Conservation (phyloP, 2,329 filamentous ascomycete species). For the Chaetomiaceae sp. region DNA sequence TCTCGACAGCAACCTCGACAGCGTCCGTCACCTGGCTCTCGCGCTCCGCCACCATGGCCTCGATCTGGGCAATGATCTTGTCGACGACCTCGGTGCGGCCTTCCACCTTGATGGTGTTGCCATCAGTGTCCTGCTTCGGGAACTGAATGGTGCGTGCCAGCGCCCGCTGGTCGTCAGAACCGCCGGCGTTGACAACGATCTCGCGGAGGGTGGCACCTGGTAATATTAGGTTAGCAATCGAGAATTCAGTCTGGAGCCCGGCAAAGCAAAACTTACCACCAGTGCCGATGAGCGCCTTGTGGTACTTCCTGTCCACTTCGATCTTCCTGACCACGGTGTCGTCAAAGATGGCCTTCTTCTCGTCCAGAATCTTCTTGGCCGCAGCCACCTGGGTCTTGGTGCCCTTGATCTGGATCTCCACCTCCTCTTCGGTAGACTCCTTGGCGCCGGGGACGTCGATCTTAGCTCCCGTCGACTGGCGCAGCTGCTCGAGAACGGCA, state of each 20-base stretch:
- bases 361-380: conserved; percentile 83
- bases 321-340: conserved; percentile 80
- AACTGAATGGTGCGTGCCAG: conserved; percentile 91
- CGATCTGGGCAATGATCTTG: conserved; percentile 78
- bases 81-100: conserved; percentile 80
- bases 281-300: conserved; percentile 81
- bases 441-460: conserved; percentile 85
- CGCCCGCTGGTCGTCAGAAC: conserved; percentile 77
- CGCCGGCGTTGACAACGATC: conserved; percentile 83
- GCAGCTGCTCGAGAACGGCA: conserved; percentile 83
- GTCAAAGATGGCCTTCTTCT: conserved; percentile 82
- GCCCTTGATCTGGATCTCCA: conserved; percentile 88
- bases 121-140: conserved; percentile 79
- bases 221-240: conserved; percentile 35
- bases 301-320: conserved; percentile 91
- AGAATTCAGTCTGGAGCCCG: background rate
- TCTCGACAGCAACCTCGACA: conserved; percentile 79
- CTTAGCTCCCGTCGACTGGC: conserved; percentile 76
- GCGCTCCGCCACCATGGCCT: conserved; percentile 75
- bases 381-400: conserved; percentile 87
- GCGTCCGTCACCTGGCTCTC: conserved; percentile 75
- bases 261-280: conserved; percentile 72
- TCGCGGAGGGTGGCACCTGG: conserved; percentile 77
- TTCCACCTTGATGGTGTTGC: conserved; percentile 81
- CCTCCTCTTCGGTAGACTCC: conserved; percentile 64